Percentiles rank a stretch among this genome's conserved stretches.
These are phyloP conservation scores for Phragmites australis DNA, from an alignment of 176 grass and related monocot genomes.

Conservation along the genomic window DNA sequence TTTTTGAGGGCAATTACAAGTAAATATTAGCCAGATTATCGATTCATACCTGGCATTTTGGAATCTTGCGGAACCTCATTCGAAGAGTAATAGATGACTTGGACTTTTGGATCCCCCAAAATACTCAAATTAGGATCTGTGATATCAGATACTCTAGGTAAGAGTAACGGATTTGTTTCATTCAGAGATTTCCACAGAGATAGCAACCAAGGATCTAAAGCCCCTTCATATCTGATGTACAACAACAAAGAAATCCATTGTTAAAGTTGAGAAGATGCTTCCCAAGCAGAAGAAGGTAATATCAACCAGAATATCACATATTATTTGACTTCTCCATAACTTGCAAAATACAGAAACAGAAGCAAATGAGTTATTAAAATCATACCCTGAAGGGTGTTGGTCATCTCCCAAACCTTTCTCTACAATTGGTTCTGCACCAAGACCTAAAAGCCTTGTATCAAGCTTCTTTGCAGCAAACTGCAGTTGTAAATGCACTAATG, in stretches of 20 bases:
- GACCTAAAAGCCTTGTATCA: constrained; percentile 73
- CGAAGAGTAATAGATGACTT: constrained; percentile 63
- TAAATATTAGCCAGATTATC: constrained; percentile 12
- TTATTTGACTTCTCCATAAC: background rate
- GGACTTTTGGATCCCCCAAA: constrained; percentile 65
- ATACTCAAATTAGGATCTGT: constrained; percentile 59
- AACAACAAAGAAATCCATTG: constrained; percentile 3
- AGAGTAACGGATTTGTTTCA: constrained; percentile 51
- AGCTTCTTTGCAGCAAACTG: constrained; percentile 95
- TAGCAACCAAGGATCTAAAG: constrained; percentile 80
- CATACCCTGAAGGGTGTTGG: constrained; percentile 90
- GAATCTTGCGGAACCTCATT: constrained; percentile 45
- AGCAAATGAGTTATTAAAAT: constrained; percentile 18
- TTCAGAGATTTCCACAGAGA: constrained; percentile 74
- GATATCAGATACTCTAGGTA: constrained; percentile 79
- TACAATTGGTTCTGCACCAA: constrained; percentile 73
- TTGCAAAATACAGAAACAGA: background rate
- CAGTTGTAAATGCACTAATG: constrained; percentile 28
- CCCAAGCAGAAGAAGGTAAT: background rate
- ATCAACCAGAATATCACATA: background rate
- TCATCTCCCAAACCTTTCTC: constrained; percentile 90
- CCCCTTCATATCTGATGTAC: constrained; percentile 77
- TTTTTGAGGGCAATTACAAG: too few species aligned
- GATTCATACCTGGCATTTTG: constrained; percentile 48
- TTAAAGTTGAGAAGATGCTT: constrained; percentile 22